Base-by-base conservation (phyloP, 1,284 basidiomycete genomes). In the Afroboletus lepidellus region DNA sequence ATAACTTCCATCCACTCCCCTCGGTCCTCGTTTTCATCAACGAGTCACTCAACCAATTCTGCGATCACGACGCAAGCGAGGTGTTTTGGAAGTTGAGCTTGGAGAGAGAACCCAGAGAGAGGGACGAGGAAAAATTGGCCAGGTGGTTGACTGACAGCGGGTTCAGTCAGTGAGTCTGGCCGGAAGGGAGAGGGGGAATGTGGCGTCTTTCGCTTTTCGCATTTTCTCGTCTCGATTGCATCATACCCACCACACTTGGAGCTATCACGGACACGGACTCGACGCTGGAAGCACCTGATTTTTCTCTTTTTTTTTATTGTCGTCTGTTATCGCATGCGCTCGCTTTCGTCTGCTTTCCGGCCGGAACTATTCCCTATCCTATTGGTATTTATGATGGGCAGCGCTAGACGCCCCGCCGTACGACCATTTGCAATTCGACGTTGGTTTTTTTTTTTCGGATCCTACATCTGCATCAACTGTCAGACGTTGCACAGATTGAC, bases 21-120 rank as follows among this genome's bases (percentile, higher is more conserved):
- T 67, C 75, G 0, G 76, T 92, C 21, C 75, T 81, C 23, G 74
- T 75, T 30, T 90, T 78, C 59, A 72, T 92, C 50, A 74, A 83
- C 55, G 75, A 80, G 20, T 74, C 77, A 20, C 71, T 90, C 56
- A 74, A 70, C 27, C 69, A 74, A 37, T 79, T 80, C 52, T 73
- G 76, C 51, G 70, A 65, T 51, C 67, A 66, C 45, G 73, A 76
- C 47, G 68, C 72, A 30, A 69, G 71, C 46, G 77, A 80, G 50
- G 73, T 80, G 49, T 76, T 83, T 62, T 91, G 87, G 75, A 80
- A 87, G 53, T 66, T 84, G 50, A 84, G 81, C 65, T 62, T 90
- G 57, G 73, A 76, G 57, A 67, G 88, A 23, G 90, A 92, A 63
- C 89, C 90, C n/a, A 76, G 86, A 37, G 89, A 91, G 66, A 75